Evolutionary conservation across 352 stramenopile genomes (phyloP).

Genomic region (Globisporangium cystogenes): DNA sequence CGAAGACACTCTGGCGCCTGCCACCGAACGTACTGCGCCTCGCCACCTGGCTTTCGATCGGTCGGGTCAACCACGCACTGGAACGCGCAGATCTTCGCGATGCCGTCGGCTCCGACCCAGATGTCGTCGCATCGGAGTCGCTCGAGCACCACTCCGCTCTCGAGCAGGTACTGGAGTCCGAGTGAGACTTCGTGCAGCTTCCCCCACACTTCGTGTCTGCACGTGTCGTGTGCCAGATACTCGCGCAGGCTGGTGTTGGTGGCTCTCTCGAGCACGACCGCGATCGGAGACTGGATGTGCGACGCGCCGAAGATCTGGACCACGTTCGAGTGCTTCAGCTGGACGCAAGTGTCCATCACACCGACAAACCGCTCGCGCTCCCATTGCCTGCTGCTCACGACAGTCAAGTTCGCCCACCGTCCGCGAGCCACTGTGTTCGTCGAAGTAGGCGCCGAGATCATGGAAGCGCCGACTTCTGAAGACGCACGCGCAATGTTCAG

Average conservation of each 20-base stretch:
- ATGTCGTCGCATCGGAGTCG: slow-evolving; percentile 5
- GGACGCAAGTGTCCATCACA: slow-evolving; percentile 19
- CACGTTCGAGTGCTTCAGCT: slow-evolving; percentile 22
- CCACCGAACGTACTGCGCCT: background rate
- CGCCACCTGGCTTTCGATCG: background rate
- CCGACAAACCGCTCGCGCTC: slow-evolving; percentile 9
- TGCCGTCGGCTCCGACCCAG: background rate
- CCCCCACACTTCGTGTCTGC: background rate
- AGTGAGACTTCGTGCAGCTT: slow-evolving; percentile 4
- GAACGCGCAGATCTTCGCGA: slow-evolving; percentile 6
- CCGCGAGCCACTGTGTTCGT: background rate
- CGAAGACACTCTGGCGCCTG: slow-evolving; percentile 4
- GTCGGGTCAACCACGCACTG: background rate
- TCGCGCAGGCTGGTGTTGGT: slow-evolving; percentile 1
- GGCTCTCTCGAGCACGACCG: slow-evolving; percentile 24
- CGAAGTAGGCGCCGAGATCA: background rate
- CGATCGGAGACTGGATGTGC: slow-evolving; percentile 16
- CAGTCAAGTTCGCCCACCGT: slow-evolving; percentile 1
- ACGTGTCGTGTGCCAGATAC: background rate
- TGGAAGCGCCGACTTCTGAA: background rate
- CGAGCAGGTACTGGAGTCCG: slow-evolving; percentile 9
- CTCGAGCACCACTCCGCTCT: slow-evolving; percentile 4
- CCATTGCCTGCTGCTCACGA: background rate
- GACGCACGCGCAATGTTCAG: background rate
- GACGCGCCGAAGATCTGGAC: slow-evolving; percentile 26